Conservation (phyloP, 345 rosid genomes). For the Erysimum cheiranthoides region DNA sequence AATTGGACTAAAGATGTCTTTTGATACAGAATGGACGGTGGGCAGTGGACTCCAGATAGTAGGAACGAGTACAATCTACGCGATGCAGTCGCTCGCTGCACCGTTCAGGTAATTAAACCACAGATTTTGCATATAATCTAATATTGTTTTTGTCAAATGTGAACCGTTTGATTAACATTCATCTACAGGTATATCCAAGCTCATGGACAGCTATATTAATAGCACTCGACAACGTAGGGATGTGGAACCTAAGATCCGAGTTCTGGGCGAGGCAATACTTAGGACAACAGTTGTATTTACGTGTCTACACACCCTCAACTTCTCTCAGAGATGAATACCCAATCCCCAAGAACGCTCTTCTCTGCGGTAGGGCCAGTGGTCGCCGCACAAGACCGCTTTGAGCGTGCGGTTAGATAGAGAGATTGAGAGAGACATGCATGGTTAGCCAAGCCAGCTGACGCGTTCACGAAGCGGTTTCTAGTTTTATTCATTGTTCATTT, state of each 20-base stretch:
- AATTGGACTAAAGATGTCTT: not conserved
- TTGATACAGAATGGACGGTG: slow-evolving; percentile 89
- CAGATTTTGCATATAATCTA: not conserved
- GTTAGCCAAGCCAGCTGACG: slow-evolving; percentile 37
- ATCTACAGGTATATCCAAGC: slow-evolving; percentile 77
- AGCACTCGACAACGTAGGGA: slow-evolving; percentile 91
- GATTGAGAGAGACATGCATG: slow-evolving; percentile 21
- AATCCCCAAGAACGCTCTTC: slow-evolving; percentile 82
- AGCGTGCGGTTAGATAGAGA: slow-evolving; percentile 30
- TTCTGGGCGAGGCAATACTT: slow-evolving; percentile 95
- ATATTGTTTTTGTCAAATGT: not conserved
- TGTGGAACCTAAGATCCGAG: slow-evolving; percentile 96
- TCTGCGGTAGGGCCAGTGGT: slow-evolving; percentile 83
- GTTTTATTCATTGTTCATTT: slow-evolving; percentile 33
- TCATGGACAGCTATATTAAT: slow-evolving; percentile 92
- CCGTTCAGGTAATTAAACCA: slow-evolving; percentile 75
- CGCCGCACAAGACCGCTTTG: slow-evolving; percentile 75
- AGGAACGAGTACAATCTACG: slow-evolving; percentile 80
- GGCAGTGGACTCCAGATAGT: slow-evolving; percentile 77
- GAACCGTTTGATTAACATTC: slow-evolving; percentile 12
- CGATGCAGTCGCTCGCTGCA: slow-evolving; percentile 77
- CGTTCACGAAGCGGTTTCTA: slow-evolving; percentile 24
- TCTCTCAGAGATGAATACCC: slow-evolving; percentile 93
- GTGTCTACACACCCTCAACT: slow-evolving; percentile 74
- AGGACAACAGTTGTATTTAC: slow-evolving; percentile 87